Evolutionary conservation across 768 basidiomycete species (phyloP).

Genomic region (Rickenella mellea): DNA sequence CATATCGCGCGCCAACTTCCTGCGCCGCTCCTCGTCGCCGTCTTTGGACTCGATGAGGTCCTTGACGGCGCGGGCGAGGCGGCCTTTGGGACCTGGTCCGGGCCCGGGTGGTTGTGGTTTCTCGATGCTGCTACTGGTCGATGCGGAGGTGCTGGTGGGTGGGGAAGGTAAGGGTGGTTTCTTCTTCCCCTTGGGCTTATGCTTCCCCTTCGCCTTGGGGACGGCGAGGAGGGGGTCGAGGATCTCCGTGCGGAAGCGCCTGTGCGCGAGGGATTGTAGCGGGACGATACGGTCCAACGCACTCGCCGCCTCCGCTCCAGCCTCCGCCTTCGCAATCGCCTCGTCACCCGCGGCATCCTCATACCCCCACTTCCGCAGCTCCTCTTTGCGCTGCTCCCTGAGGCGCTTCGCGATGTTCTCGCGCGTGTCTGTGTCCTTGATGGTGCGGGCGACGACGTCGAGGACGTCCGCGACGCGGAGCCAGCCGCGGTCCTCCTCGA

Average conservation of each 20-base stretch:
- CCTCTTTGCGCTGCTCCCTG: constrained; percentile 49
- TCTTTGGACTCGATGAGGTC: constrained; percentile 48
- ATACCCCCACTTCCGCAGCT: constrained; percentile 68
- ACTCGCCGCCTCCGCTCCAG: constrained; percentile 69
- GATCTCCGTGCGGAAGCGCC: constrained; percentile 64
- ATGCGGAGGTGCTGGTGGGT: constrained; percentile 6
- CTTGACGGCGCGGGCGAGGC: constrained; percentile 60
- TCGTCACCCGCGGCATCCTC: constrained; percentile 39
- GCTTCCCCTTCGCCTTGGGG: constrained; percentile 49
- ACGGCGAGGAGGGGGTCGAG: constrained; percentile 58
- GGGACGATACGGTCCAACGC: constrained; percentile 55
- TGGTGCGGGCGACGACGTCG: constrained; percentile 42
- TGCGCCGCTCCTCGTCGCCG: constrained; percentile 34
- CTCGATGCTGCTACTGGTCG: neutral
- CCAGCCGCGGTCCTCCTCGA: constrained; percentile 77
- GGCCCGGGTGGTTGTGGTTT: neutral
- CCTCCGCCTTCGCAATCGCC: constrained; percentile 46
- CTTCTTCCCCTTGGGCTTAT: constrained; percentile 41
- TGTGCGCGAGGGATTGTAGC: constrained; percentile 52
- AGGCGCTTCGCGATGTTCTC: constrained; percentile 50
- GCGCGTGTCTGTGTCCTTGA: constrained; percentile 38
- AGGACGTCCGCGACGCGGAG: constrained; percentile 57
- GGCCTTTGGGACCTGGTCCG: constrained; percentile 40
- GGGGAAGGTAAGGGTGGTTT: constrained; percentile 36
- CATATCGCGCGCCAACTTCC: constrained; percentile 38